A percentile compares a stretch with the other conserved stretches of the same genome.
These are phyloP conservation scores for Fusarium sp. DNA, from an alignment of 2,329 filamentous ascomycete species.

Conservation along the genomic window DNA sequence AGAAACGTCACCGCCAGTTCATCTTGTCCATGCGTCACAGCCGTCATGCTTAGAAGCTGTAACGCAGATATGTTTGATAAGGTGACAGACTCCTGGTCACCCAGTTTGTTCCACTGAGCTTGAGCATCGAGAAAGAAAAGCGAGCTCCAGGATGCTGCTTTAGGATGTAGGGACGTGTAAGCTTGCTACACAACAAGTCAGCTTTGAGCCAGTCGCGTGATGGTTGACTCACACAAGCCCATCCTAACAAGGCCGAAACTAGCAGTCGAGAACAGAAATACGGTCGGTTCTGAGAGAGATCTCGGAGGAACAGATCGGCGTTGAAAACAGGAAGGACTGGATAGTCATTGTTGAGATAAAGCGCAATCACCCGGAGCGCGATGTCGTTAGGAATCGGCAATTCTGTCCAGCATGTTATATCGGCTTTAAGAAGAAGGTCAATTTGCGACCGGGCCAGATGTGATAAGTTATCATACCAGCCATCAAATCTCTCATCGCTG, in stretches of 20 bases:
- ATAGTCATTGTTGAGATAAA: constrained; percentile 1
- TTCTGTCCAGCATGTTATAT: neutral
- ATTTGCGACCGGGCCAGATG: neutral
- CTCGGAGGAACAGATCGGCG: neutral
- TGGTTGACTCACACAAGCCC: neutral
- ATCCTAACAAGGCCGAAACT: neutral
- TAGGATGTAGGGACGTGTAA: neutral
- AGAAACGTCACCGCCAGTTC: neutral
- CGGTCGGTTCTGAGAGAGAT: neutral
- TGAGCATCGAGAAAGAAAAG: neutral
- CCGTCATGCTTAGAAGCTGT: neutral
- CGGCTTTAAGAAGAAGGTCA: neutral
- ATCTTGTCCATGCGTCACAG: neutral
- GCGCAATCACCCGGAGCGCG: neutral
- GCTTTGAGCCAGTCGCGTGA: neutral
- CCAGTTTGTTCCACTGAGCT: neutral
- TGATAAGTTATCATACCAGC: neutral
- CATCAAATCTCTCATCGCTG: too few relatives aligned
- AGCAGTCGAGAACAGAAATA: neutral
- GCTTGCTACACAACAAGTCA: neutral
- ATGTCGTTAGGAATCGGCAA: neutral
- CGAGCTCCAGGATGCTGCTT: neutral
- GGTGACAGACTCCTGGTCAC: neutral
- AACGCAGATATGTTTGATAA: neutral
- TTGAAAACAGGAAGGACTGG: neutral